Evolutionary conservation across 305 asterid genomes (phyloP).

Genomic region (Caryopteris hybrid): DNA sequence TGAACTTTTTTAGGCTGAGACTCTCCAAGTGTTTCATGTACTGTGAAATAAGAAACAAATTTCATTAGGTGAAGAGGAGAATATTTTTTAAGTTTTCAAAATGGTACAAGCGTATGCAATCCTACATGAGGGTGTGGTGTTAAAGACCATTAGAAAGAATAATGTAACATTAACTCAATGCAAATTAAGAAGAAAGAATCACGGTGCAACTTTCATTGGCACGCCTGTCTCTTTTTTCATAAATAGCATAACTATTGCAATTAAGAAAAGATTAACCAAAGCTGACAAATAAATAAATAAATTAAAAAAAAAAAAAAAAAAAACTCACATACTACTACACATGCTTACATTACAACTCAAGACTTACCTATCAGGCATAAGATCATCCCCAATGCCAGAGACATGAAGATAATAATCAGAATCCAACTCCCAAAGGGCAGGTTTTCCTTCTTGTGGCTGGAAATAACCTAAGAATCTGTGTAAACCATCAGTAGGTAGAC

Average conservation of each 20-base stretch:
- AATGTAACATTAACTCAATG: not conserved
- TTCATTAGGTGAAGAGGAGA: not conserved
- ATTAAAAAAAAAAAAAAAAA: too few species aligned
- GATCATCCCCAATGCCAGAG: constrained; percentile 88
- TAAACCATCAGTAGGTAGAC: constrained; percentile 25
- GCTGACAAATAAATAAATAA: too few species aligned
- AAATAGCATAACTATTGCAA: not conserved
- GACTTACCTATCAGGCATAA: constrained; percentile 62
- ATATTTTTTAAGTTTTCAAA: not conserved
- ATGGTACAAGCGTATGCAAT: not conserved
- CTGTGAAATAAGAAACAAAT: not conserved
- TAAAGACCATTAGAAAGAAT: not conserved
- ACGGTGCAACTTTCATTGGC: too few species aligned
- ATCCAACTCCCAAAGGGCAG: constrained; percentile 97
- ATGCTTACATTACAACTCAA: constrained; percentile 2
- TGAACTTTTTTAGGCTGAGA: not conserved
- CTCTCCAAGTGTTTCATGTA: not conserved
- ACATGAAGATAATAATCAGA: constrained; percentile 98
- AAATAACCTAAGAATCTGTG: constrained; percentile 96
- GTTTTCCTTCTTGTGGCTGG: constrained; percentile 96
- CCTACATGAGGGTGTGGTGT: not conserved
- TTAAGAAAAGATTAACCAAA: not conserved
- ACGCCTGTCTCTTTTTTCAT: not conserved
- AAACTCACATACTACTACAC: not conserved
- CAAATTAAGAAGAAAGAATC: not conserved